These are phyloP conservation scores for Candida pseudofarinosa DNA, from an alignment of 805 yeast species.

Conservation along the genomic window DNA sequence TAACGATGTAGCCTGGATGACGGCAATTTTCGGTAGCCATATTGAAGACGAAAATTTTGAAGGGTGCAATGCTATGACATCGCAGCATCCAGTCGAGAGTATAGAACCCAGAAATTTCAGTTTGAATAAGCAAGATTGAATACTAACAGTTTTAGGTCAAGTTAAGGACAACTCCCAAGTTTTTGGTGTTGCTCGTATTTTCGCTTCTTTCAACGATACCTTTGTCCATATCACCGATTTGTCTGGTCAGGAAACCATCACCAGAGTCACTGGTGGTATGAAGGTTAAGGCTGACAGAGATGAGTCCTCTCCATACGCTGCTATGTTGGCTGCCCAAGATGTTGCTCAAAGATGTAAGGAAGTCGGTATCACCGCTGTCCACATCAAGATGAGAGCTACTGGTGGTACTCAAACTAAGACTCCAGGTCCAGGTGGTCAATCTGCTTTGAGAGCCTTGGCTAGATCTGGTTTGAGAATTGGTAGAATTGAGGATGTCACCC, in stretches of 20 bases:
- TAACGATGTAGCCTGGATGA: too few relatives aligned
- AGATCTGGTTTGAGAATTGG: slow-evolving; percentile 99
- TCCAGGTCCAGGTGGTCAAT: slow-evolving; percentile 99
- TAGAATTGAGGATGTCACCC: slow-evolving; percentile 99
- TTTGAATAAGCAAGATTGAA: background rate
- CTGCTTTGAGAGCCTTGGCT: slow-evolving; percentile 98
- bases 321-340: slow-evolving; percentile 99
- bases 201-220: slow-evolving; percentile 99
- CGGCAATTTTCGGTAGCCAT: too few relatives aligned
- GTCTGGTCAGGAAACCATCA: slow-evolving; percentile 99
- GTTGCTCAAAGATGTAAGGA: slow-evolving; percentile 98
- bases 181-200: slow-evolving; percentile 99
- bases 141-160: slow-evolving; percentile 22
- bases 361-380: slow-evolving; percentile 99
- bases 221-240: slow-evolving; percentile 99
- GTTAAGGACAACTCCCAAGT: slow-evolving; percentile 95
- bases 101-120: background rate
- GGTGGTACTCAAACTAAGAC: slow-evolving; percentile 99
- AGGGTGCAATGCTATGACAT: background rate
- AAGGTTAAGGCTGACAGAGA: slow-evolving; percentile 99
- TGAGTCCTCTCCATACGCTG: slow-evolving; percentile 99
- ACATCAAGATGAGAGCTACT: slow-evolving; percentile 99
- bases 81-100: background rate
- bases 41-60: too few relatives aligned
- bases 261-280: slow-evolving; percentile 99